Evolutionary conservation across 805 yeast genomes (phyloP), one percentile per base, ranked within the genome.

Genomic region (Saccharomycopsis babjevae): DNA sequence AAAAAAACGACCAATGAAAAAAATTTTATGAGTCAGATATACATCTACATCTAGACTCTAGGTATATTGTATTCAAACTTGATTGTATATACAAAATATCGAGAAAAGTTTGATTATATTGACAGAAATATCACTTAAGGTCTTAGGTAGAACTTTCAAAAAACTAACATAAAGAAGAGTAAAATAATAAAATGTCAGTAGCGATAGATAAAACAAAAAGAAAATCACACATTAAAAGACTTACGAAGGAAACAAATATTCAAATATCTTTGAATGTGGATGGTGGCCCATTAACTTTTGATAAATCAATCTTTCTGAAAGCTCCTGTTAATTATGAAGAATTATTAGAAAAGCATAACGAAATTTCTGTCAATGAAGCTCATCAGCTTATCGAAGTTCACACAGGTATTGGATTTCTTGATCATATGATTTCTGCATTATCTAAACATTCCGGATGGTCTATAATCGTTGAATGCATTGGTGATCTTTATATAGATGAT

Each of bases 381-480:
- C 73, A 86, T 6, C 98, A 93, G 73, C 76, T 80, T 10, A 91
- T 94, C 62, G 77, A 83, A 38, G 84, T 94, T 58, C 88, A 89
- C 68, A 88, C 98, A 0, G 99, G 99, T 59, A 82, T 94, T 60
- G 99, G 98, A 0, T 94, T 94, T 71, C 75, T 93, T 62, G 98
- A 94, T 76, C 99, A 94, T 73, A 94, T 94, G 99, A 77, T 94
- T 56, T 97, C 93, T 69, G 99, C 99, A 0, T 77, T 94, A 67
- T 97, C 98, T 46, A 94, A 94, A 70, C 99, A 94, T 73, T 79
- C 96, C 0, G 98, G 98, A 18, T 94, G 98, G 99, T 89, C 97
- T 13, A 71, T 94, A 61, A 77, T 89, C 39, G 81, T 94, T 20
- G 96, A 88, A 70, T 93, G 98, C 73, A 81, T 86, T 62, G 99